Conservation (phyloP, 306 rosid species). For the Castanea sativa region DNA sequence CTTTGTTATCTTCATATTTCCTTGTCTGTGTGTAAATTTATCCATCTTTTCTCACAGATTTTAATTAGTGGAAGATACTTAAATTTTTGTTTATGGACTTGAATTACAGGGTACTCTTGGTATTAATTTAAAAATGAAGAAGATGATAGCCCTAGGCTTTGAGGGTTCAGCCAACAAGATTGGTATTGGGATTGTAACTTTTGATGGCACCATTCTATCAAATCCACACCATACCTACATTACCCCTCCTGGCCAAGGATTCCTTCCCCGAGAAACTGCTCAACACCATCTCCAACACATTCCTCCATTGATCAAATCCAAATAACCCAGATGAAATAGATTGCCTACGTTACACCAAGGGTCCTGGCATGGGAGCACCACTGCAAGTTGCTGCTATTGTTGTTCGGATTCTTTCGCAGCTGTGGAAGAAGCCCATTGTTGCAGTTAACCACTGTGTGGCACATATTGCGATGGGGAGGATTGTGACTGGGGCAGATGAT, state of each 20-base stretch:
- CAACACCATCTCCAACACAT: conserved; percentile 82
- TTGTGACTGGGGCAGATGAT: conserved; percentile 87
- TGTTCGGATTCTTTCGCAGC: conserved; percentile 75
- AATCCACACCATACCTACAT: conserved; percentile 90
- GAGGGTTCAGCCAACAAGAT: conserved; percentile 97
- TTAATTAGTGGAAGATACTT: too few relatives aligned
- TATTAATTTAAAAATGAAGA: conserved; percentile 41
- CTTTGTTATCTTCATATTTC: background rate
- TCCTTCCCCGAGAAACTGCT: conserved; percentile 90
- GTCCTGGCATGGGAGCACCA: conserved; percentile 98
- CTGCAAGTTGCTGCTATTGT: conserved; percentile 82
- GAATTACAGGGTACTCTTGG: too few relatives aligned
- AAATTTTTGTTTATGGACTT: too few relatives aligned
- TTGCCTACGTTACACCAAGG: conserved; percentile 87
- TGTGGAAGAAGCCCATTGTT: conserved; percentile 86
- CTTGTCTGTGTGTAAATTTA: too few relatives aligned
- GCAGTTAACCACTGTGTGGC: conserved; percentile 92
- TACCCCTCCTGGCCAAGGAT: conserved; percentile 92
- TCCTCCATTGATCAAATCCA: conserved; percentile 59
- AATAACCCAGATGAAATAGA: conserved; percentile 59
- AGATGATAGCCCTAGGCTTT: conserved; percentile 74
- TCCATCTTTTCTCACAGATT: too few relatives aligned
- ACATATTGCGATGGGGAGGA: conserved; percentile 92
- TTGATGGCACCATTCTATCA: conserved; percentile 79
- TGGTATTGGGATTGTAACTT: conserved; percentile 81